A percentile compares a stretch with the other conserved stretches of the same genome.
Conservation (phyloP, 352 stramenopile species). For the Phytopythium boreale region DNA sequence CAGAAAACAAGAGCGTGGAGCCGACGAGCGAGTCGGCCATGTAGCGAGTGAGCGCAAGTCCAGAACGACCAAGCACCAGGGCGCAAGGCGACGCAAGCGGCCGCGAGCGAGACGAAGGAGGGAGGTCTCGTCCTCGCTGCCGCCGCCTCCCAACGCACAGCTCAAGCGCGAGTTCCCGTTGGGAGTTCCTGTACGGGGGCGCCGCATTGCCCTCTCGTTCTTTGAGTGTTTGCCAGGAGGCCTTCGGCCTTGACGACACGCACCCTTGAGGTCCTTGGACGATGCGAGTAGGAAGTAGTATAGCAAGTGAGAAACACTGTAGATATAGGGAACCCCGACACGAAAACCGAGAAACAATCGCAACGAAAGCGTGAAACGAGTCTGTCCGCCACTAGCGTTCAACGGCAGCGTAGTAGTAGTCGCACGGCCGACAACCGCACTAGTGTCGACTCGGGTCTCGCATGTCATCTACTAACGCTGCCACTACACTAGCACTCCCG, state of each 20-base stretch:
- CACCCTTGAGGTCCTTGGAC: background rate
- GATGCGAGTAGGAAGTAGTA: background rate
- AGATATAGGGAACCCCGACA: background rate
- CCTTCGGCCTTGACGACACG: background rate
- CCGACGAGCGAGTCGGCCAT: conserved; percentile 2
- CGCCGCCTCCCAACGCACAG: background rate
- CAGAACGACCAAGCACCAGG: conserved; percentile 10
- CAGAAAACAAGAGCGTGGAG: conserved; percentile 18
- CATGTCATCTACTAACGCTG: no score
- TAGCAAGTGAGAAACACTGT: conserved; percentile 2
- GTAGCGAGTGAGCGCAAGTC: background rate
- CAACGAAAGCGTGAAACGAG: background rate
- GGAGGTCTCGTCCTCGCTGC: background rate
- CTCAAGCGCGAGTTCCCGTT: background rate
- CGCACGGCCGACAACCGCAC: no score
- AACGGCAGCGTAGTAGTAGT: no score
- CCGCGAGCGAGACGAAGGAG: background rate
- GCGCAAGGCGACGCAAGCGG: conserved; percentile 8
- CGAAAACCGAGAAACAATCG: background rate
- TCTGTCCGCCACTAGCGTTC: background rate
- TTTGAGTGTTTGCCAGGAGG: background rate
- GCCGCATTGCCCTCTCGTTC: background rate
- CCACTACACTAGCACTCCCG: background rate
- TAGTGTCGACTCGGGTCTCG: no score
- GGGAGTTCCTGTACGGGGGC: no score